phyloP scores from a whole-genome alignment of 768 basidiomycete genomes.

The Pulveroboletus ravenelii region DNA sequence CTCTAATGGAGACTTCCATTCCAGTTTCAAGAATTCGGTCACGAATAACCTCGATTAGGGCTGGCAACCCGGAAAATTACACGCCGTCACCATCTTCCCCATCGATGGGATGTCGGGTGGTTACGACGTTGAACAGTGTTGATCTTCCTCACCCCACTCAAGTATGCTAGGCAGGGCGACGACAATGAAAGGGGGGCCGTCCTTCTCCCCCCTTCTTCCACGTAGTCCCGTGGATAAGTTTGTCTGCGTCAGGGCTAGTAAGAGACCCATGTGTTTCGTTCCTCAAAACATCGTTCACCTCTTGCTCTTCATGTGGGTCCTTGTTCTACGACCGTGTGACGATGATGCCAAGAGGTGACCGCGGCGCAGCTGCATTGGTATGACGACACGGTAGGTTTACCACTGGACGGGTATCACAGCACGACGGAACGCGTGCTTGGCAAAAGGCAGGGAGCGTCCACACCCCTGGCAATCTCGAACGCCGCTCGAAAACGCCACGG shows the following conservation, averaged over 20 bases:
- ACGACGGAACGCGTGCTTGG: not conserved
- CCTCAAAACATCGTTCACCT: not conserved
- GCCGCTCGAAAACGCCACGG: not conserved
- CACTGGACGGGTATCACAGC: not conserved
- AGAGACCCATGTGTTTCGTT: not conserved
- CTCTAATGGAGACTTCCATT: not conserved
- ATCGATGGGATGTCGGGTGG: too few species aligned
- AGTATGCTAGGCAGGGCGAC: not conserved
- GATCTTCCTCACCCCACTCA: not conserved
- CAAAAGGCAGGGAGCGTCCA: not conserved
- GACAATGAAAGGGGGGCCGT: not conserved
- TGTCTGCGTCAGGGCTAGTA: not conserved
- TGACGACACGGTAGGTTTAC: not conserved
- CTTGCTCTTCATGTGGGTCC: not conserved
- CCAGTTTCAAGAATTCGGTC: not conserved
- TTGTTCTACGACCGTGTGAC: not conserved
- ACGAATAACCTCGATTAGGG: not conserved
- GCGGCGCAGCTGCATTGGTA: not conserved
- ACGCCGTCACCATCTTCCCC: not conserved
- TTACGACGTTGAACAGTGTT: not conserved
- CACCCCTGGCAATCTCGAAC: not conserved
- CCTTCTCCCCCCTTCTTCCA: not conserved
- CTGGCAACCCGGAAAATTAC: not conserved
- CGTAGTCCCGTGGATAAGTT: not conserved
- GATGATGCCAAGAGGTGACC: not conserved